Conservation (phyloP, 768 basidiomycete genomes). For the Xerocomellus dryophilus region DNA sequence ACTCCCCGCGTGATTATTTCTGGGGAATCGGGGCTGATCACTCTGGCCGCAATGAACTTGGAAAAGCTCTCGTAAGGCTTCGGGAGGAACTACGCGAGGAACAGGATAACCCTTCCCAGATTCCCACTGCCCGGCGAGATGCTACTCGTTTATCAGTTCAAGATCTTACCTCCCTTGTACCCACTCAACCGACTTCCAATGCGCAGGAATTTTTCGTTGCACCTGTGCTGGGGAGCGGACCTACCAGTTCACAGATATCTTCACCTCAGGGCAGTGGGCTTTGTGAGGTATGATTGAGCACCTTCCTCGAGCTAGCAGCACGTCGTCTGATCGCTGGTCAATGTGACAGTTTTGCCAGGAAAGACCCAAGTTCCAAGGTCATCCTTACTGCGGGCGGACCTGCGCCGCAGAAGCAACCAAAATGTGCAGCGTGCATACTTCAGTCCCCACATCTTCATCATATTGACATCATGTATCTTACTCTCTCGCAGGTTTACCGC, state of each 20-base stretch:
- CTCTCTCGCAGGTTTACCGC: constrained; percentile 24
- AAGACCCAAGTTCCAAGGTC: constrained; percentile 56
- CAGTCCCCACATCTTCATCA: not conserved
- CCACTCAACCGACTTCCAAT: constrained; percentile 3
- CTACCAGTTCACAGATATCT: not conserved
- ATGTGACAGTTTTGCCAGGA: constrained; percentile 52
- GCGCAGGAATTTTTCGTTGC: constrained; percentile 7
- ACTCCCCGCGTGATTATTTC: constrained; percentile 74
- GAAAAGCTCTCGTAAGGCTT: constrained; percentile 64
- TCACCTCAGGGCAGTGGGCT: constrained; percentile 17
- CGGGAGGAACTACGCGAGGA: constrained; percentile 49
- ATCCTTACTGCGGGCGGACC: constrained; percentile 63
- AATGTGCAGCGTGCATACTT: constrained; percentile 26
- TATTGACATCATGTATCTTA: constrained; percentile 4
- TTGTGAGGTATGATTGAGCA: constrained; percentile 28
- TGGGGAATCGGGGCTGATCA: constrained; percentile 73
- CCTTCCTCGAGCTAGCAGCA: not conserved
- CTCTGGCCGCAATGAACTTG: constrained; percentile 69
- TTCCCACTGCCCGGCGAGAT: constrained; percentile 29
- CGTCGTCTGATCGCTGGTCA: constrained; percentile 8
- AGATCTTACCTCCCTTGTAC: constrained; percentile 28
- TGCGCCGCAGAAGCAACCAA: constrained; percentile 49
- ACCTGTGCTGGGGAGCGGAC: not conserved
- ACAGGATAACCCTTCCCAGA: constrained; percentile 22
- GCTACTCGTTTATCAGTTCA: constrained; percentile 31